phyloP scores from a whole-genome alignment of 108 stramenopile genomes.

The Conticribra weissflogii region DNA sequence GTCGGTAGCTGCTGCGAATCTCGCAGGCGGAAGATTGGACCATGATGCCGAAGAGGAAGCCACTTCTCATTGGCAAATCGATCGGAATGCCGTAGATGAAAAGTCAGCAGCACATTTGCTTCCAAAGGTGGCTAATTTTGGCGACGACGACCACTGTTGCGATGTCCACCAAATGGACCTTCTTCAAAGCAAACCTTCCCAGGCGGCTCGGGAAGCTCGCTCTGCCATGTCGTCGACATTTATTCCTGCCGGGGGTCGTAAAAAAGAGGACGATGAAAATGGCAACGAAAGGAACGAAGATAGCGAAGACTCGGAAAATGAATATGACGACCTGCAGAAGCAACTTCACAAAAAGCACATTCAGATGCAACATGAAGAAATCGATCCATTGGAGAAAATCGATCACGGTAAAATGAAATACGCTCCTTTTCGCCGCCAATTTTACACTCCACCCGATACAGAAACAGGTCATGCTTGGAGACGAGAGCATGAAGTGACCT shows the following conservation, averaged over 20 bases:
- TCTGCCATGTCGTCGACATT: slow-evolving; percentile 32
- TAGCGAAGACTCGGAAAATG: not conserved
- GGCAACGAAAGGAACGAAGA: not conserved
- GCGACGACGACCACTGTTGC: not conserved
- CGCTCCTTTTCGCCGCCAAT: slow-evolving; percentile 30
- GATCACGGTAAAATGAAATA: slow-evolving; percentile 35
- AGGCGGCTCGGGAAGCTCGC: slow-evolving; percentile 7
- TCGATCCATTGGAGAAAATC: slow-evolving; percentile 38
- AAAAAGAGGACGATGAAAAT: slow-evolving; percentile 1
- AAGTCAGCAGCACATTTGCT: not conserved
- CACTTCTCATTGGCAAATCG: slow-evolving; percentile 69
- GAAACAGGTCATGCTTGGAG: slow-evolving; percentile 50
- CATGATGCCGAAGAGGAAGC: slow-evolving; percentile 86
- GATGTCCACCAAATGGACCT: not conserved
- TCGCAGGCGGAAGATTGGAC: slow-evolving; percentile 58
- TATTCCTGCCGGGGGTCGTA: slow-evolving; percentile 32
- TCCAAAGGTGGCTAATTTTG: not conserved
- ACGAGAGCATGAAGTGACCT: slow-evolving; percentile 53
- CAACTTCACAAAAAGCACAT: not conserved
- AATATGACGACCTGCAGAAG: slow-evolving; percentile 22
- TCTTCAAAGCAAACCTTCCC: not conserved
- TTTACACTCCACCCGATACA: slow-evolving; percentile 29
- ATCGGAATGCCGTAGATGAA: not conserved
- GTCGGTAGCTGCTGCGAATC: no score
- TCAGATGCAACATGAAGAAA: slow-evolving; percentile 30